phyloP scores from a whole-genome alignment of 768 basidiomycete species.

The Termitomyces sp. region DNA sequence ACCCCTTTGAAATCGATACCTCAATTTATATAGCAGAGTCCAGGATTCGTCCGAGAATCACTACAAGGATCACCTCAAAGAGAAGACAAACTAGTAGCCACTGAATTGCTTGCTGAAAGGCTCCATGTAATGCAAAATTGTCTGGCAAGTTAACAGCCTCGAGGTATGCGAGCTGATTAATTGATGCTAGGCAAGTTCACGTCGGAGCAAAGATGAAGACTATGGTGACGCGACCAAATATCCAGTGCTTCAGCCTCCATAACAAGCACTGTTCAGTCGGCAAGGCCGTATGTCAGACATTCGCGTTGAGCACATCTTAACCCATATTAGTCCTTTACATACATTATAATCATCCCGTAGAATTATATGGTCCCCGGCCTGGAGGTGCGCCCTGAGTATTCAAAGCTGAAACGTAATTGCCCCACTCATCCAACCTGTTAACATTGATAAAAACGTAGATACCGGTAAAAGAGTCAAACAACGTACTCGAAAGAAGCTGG shows the following conservation, averaged over 20 bases:
- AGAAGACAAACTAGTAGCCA: too few species aligned
- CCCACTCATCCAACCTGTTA: constrained; percentile 38
- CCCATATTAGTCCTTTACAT: neutral
- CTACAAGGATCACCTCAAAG: too few species aligned
- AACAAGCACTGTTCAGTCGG: neutral
- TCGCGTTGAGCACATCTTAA: neutral
- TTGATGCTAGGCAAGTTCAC: too few species aligned
- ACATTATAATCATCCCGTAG: neutral
- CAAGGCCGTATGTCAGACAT: neutral
- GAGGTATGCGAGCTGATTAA: too few species aligned
- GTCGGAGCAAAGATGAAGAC: too few species aligned
- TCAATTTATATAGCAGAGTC: too few species aligned
- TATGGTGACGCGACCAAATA: too few species aligned
- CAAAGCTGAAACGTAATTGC: constrained; percentile 31
- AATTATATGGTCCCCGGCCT: neutral
- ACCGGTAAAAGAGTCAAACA: neutral
- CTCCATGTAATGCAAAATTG: neutral
- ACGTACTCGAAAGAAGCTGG: constrained; percentile 61
- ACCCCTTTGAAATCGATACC: too few species aligned
- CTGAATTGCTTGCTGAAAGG: neutral
- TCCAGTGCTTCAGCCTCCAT: neutral
- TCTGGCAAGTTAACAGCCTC: too few species aligned
- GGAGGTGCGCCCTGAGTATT: constrained; percentile 14
- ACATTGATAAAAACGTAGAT: neutral
- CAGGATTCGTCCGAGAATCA: too few species aligned